A percentile compares a stretch with the other conserved stretches of the same genome.
phyloP scores from a whole-genome alignment of 2,329 filamentous ascomycete species.

The Coleophoma crateriformis region DNA sequence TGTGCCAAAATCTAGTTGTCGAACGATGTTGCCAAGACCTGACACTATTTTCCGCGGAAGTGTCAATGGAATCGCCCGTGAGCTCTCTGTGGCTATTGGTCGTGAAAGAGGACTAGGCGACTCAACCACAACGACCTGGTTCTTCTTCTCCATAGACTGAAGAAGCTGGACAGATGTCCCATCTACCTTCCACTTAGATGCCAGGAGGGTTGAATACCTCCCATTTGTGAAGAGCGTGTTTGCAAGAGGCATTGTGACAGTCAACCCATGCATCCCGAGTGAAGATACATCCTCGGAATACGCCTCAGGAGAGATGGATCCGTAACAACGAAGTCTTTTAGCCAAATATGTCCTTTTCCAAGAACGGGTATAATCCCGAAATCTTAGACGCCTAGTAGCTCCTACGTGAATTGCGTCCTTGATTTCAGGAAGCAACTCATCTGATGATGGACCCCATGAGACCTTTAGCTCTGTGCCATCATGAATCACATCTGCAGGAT shows the following conservation, averaged over 20 bases:
- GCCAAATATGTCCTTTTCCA: no score
- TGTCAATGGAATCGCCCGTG: conserved; percentile 59
- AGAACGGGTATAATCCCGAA: no score
- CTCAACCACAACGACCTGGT: conserved; percentile 13
- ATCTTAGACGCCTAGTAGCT: no score
- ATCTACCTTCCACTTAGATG: conserved; percentile 31
- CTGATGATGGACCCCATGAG: no score
- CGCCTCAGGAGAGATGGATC: no score
- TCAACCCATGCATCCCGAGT: neutral
- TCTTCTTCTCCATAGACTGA: conserved; percentile 7
- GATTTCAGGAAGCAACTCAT: no score
- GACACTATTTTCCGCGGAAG: conserved; percentile 54
- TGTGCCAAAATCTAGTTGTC: conserved; percentile 45
- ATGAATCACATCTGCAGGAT: neutral
- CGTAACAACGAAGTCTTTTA: no score
- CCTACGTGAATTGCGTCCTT: no score
- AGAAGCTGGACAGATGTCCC: conserved; percentile 6
- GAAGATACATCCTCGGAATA: neutral
- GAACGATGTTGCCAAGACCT: conserved; percentile 75
- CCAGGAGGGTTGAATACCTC: conserved; percentile 50
- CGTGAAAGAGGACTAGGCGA: neutral
- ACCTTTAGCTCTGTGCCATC: no score
- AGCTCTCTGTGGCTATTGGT: conserved; percentile 18
- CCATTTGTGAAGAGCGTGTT: conserved; percentile 76
- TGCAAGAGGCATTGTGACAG: conserved; percentile 55